Conservation (phyloP, 1,284 basidiomycete genomes). For the Wallemia mellicola region DNA sequence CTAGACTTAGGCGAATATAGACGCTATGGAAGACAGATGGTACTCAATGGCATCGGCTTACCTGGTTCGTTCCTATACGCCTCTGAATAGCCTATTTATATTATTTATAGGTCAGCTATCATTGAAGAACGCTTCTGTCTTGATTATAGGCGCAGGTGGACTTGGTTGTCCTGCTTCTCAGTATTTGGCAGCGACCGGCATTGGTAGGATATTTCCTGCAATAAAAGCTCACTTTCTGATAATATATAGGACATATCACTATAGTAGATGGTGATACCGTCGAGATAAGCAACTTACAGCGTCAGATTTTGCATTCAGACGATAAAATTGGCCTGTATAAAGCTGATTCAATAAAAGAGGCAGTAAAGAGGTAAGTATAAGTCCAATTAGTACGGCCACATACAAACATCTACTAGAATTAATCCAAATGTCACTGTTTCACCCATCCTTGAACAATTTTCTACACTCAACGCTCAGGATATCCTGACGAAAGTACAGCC, state of each 20-base stretch:
- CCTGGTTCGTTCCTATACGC: slow-evolving; percentile 22
- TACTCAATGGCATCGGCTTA: slow-evolving; percentile 63
- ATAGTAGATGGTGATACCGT: slow-evolving; percentile 78
- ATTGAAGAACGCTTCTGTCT: slow-evolving; percentile 40
- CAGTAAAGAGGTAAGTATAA: too few species aligned
- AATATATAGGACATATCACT: slow-evolving; percentile 33
- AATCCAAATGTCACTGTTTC: slow-evolving; percentile 34
- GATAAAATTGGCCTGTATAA: slow-evolving; percentile 51
- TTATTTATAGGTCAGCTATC: slow-evolving; percentile 40
- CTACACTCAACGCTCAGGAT: slow-evolving; percentile 27
- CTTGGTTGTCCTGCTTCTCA: slow-evolving; percentile 85
- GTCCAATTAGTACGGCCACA: too few species aligned
- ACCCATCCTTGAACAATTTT: slow-evolving; percentile 25
- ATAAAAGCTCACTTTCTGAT: slow-evolving; percentile 2
- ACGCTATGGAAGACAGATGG: slow-evolving; percentile 92
- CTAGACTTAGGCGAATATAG: slow-evolving; percentile 34
- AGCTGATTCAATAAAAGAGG: slow-evolving; percentile 42
- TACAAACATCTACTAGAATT: too few species aligned
- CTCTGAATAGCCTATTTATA: slow-evolving; percentile 2
- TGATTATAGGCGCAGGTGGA: slow-evolving; percentile 80
- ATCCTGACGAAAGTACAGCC: slow-evolving; percentile 26
- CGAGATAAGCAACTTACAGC: slow-evolving; percentile 70
- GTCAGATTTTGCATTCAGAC: slow-evolving; percentile 71
- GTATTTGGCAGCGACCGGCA: slow-evolving; percentile 68
- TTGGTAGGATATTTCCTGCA: slow-evolving; percentile 27